Evolutionary conservation across 129 eudicot genomes (phyloP), one percentile per base, ranked within the genome.

Genomic region (Lactuca sativa): DNA sequence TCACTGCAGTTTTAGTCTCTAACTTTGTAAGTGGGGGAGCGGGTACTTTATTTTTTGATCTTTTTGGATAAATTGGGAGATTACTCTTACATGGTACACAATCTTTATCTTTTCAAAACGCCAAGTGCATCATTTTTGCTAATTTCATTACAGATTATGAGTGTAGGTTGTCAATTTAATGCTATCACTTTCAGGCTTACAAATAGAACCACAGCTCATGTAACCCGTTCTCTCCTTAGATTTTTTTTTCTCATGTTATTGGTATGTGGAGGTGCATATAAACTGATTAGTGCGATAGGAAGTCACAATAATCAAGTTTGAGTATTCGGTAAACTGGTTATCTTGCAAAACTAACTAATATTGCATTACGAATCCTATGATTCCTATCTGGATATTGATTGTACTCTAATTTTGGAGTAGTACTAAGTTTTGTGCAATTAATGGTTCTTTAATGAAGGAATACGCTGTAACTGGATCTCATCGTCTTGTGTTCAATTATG

Each of bases 191-290:
- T 34, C 2, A 15, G 17, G 57, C 13, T 36, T 64, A 38, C 17
- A 7, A 44, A 53, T 73, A 73, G 55, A 62, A 71, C 34, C 48
- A 10, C 38, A 61, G 47, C 66, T 37, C 74, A 69, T 64, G 7
- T 17, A 34, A 16, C 56, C 40, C 6, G 16, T 70, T 58, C 12
- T 60, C 33, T 70, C 47, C 36, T 58, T 21, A 31, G 14, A 13
- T 53, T 3, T 71, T 43, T 71, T 43, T 9, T 59, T 25, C 5
- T 59, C 9, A 15, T 18, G 68, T 31, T 34, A 25, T 64, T 36
- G 30, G 65, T 65, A 38, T 44, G 30, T 21, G 21, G 40, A 43
- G 31, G 70, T 44, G 70, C 30, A 55, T 25, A 44, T 44, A 5
- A 31, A 17, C 38, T 64, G 47, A 43, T 64, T 41, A 64, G 9